A percentile compares a stretch with the other conserved stretches of the same genome.
Evolutionary conservation across 352 stramenopile genomes (phyloP).

Genomic region (Phytophthora agathidicida): DNA sequence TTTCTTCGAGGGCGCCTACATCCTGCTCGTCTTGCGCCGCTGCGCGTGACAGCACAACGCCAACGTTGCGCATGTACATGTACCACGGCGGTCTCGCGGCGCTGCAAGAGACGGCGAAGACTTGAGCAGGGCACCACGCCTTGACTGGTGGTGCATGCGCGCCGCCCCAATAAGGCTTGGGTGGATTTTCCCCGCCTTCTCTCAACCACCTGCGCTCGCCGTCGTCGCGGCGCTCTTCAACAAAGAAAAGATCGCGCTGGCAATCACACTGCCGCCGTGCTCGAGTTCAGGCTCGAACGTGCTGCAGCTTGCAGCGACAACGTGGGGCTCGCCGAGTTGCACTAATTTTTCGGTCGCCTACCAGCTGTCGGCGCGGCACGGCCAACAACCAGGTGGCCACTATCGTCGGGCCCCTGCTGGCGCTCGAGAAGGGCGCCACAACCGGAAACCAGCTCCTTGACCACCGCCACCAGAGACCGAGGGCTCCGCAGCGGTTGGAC

Average conservation of each 20-base stretch:
- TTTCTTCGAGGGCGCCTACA: conserved; percentile 21
- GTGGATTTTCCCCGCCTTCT: conserved; percentile 19
- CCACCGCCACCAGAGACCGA: conserved; percentile 9
- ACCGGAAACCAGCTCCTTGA: conserved; percentile 13
- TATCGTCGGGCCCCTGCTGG: conserved; percentile 26
- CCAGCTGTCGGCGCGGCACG: conserved; percentile 21
- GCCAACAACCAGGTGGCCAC: conserved; percentile 18
- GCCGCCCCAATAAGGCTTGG: background rate
- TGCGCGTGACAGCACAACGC: conserved; percentile 2
- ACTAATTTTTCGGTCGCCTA: conserved; percentile 28
- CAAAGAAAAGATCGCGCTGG: conserved; percentile 20
- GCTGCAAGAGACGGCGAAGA: conserved; percentile 15
- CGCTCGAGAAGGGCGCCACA: conserved; percentile 25
- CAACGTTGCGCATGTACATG: no score
- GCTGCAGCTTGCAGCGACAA: conserved; percentile 4
- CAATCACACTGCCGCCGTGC: conserved; percentile 5
- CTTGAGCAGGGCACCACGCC: background rate
- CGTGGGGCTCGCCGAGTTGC: conserved; percentile 5
- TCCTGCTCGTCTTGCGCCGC: conserved; percentile 6
- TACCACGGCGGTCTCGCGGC: conserved; percentile 16
- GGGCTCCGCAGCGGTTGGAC: conserved; percentile 16
- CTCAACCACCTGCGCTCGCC: background rate
- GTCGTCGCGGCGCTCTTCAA: conserved; percentile 10
- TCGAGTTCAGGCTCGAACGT: background rate
- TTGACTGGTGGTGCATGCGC: conserved; percentile 1